Evolutionary conservation across 768 basidiomycete species (phyloP), one percentile per base, ranked within the genome.

Genomic region (Pleurotus sapidus): DNA sequence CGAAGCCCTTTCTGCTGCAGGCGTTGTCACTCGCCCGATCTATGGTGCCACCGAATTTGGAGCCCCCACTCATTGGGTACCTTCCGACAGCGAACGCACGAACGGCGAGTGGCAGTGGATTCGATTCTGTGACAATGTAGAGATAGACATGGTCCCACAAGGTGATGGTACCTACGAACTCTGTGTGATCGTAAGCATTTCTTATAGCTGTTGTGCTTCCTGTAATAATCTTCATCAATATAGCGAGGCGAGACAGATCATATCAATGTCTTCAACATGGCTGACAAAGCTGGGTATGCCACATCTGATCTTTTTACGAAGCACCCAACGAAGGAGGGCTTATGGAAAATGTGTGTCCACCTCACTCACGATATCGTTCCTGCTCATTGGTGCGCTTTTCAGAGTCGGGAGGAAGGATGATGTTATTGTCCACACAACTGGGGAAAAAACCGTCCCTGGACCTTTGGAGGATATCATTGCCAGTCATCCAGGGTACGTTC

Each of bases 281-380:
- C 56, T 7, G 71, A 73, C 57, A 65, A 67, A 2, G 65, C 61
- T 42, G 79, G 79, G 8, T 80, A 79, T 47, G 73, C 73, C 1
- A 79, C 73, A 8, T 73, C 71, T 3, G 80, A 81, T 64, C 61
- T 78, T 5, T 78, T 75, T 59, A 56, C 72, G 27, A 69, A 67
- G 24, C 81, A 82, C 57, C 77, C 81, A 0, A 75, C 72, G 5
- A 72, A 74, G 8, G 61, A 70, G 3, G 65, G 70, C 12, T 63
- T 77, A n/a, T 83, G 74, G 68, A 79, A n/a, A n/a, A n/a, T n/a
- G n/a, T n/a, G n/a, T n/a, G n/a, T n/a, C n/a, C n/a, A n/a, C n/a
- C n/a, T n/a, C n/a, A n/a, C n/a, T n/a, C n/a, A n/a, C n/a, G n/a
- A n/a, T n/a, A n/a, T n/a, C n/a, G n/a, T n/a, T n/a, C n/a, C n/a